phyloP scores from a whole-genome alignment of 2,329 filamentous ascomycete species.

The Fonsecaea nubica region DNA sequence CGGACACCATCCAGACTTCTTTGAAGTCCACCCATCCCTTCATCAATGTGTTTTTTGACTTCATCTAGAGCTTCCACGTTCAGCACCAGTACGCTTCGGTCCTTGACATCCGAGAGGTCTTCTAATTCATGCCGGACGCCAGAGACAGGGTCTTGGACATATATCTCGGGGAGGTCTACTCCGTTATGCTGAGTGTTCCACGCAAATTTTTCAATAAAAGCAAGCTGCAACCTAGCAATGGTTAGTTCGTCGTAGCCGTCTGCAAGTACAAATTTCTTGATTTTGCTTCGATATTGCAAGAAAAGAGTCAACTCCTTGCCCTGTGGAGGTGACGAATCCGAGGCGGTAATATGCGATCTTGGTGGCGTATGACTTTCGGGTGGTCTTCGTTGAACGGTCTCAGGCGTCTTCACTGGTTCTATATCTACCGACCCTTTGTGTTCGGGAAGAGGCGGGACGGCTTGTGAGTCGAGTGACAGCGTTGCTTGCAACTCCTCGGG shows the following conservation, averaged over 20 bases:
- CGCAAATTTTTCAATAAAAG: constrained; percentile 98
- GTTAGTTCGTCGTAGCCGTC: constrained; percentile 79
- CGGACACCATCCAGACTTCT: constrained; percentile 85
- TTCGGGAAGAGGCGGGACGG: constrained; percentile 27
- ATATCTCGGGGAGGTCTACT: constrained; percentile 91
- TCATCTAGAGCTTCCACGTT: constrained; percentile 94
- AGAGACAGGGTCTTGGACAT: constrained; percentile 94
- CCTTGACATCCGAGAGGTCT: constrained; percentile 90
- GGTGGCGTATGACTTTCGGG: constrained; percentile 41
- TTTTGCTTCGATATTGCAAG: constrained; percentile 41
- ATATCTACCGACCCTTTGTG: constrained; percentile 34
- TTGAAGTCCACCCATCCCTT: constrained; percentile 80
- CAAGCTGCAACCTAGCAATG: constrained; percentile 85
- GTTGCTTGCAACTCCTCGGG: constrained; percentile 47
- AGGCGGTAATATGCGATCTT: constrained; percentile 61
- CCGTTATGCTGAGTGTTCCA: constrained; percentile 98
- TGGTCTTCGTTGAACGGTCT: constrained; percentile 29
- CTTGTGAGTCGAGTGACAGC: constrained; percentile 47
- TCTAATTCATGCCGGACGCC: constrained; percentile 97
- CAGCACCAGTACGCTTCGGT: constrained; percentile 90
- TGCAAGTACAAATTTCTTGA: constrained; percentile 40
- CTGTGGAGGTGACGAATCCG: constrained; percentile 72
- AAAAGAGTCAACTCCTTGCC: constrained; percentile 92
- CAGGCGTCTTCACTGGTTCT: constrained; percentile 26
- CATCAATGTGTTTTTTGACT: constrained; percentile 94